Evolutionary conservation across 2,329 filamentous ascomycete species (phyloP).

Genomic region (Simplicillium aogashimaense): DNA sequence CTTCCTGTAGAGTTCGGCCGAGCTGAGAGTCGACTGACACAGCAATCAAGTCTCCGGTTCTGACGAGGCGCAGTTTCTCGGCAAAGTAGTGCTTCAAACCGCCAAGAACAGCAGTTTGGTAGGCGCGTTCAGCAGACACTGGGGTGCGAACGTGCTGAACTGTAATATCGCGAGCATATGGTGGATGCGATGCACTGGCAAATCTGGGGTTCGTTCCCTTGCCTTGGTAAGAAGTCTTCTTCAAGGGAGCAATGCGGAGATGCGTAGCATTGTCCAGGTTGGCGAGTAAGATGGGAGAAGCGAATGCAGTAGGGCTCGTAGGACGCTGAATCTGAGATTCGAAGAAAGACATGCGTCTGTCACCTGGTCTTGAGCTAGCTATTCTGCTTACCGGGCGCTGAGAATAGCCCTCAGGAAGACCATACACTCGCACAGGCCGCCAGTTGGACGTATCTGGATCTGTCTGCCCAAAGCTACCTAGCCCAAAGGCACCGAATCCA

Average conservation of each 20-base stretch:
- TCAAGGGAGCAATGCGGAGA: slow-evolving; percentile 66
- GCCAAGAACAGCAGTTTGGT: slow-evolving; percentile 78
- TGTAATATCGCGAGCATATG: slow-evolving; percentile 65
- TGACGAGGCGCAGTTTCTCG: slow-evolving; percentile 69
- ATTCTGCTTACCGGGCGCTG: slow-evolving; percentile 52
- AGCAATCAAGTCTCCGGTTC: slow-evolving; percentile 78
- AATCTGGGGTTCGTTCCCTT: slow-evolving; percentile 47
- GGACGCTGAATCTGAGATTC: slow-evolving; percentile 57
- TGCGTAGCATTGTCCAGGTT: slow-evolving; percentile 76
- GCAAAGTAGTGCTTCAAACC: slow-evolving; percentile 87
- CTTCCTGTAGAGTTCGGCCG: slow-evolving; percentile 71
- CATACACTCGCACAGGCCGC: slow-evolving; percentile 82
- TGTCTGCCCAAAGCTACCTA: slow-evolving; percentile 46
- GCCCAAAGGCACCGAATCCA: slow-evolving; percentile 55
- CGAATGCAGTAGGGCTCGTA: slow-evolving; percentile 53
- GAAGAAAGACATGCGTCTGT: slow-evolving; percentile 50
- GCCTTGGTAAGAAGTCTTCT: slow-evolving; percentile 36
- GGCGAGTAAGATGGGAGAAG: slow-evolving; percentile 77
- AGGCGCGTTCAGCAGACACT: slow-evolving; percentile 70
- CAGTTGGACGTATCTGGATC: slow-evolving; percentile 56
- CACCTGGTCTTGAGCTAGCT: slow-evolving; percentile 40
- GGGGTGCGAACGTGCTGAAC: slow-evolving; percentile 84
- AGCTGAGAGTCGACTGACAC: slow-evolving; percentile 82
- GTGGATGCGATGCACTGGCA: slow-evolving; percentile 44
- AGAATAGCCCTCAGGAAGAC: slow-evolving; percentile 68